Evolutionary conservation across 2,329 filamentous ascomycete species (phyloP), one percentile per base, ranked within the genome.

Genomic region (Trichoderma harzianum): DNA sequence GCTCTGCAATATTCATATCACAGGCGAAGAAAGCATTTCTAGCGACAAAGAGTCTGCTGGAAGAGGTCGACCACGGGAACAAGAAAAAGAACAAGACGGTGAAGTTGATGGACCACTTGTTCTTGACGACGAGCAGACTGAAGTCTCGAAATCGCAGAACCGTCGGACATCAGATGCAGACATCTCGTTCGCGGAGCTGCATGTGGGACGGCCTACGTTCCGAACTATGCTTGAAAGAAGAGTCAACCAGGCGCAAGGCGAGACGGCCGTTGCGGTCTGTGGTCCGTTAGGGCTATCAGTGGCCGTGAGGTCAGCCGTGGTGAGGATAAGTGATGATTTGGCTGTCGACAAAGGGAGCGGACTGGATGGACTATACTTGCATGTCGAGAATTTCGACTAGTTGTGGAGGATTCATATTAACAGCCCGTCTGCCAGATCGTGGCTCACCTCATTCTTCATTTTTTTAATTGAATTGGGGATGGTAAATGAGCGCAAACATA

Each of bases 341-440:
- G 64, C 64, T 39, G 64, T 67, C 7, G 64, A 67, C 1, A 67
- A 67, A 12, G 64, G 64, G 16, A 11, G 32, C 30, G 51, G 51
- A 57, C 3, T 67, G 47, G 30, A 51, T 10, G 64, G 64, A 5
- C 1, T 67, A 39, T 57, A 67, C 2, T 21, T 67, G 32, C 64
- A 67, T 39, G 10, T 67, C n/a, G 64, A 67, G 47, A 67, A 67
- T 39, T 67, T 67, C 6, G 64, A 67, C 18, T 67, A 65, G 47
- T 24, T 24, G 5, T 14, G 2, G n/a, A 53, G 11, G 21, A 3
- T 53, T 53, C n/a, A 24, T 53, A 0, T 51, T 51, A 51, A 24
- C 18, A 47, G 18, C 3, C 3, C 18, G 10, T 47, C 43, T 18
- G 2, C 7, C 18, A 18, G 39, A 43, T 43, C 3, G 12, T 4